These are phyloP conservation scores for Nakaseomyces nivariensis DNA, from an alignment of 1,139 yeast species.

Conservation along the genomic window DNA sequence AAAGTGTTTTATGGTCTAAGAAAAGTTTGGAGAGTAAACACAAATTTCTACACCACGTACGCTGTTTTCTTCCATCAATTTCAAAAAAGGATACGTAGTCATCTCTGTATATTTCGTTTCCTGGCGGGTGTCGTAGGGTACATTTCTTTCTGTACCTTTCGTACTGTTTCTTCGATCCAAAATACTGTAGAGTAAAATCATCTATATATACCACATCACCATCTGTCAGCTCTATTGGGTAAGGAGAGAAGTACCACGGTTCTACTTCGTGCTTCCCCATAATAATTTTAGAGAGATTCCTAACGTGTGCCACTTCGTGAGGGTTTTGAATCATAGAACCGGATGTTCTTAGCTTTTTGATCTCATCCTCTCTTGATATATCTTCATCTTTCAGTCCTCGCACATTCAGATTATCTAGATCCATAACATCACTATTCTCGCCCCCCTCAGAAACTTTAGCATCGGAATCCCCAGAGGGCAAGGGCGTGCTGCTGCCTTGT, in stretches of 20 bases:
- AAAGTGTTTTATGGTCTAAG: constrained; percentile 87
- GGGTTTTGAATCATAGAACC: constrained; percentile 95
- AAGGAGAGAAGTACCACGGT: constrained; percentile 98
- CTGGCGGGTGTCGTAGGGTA: constrained; percentile 90
- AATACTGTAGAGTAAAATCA: constrained; percentile 81
- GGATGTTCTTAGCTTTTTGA: constrained; percentile 79
- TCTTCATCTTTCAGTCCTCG: constrained; percentile 68
- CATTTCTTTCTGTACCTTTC: constrained; percentile 84
- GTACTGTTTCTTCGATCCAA: constrained; percentile 83
- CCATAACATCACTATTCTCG: constrained; percentile 59
- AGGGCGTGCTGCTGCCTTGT: constrained; percentile 18
- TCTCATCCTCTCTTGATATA: constrained; percentile 79
- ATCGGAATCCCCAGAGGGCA: constrained; percentile 10
- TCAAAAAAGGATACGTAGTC: constrained; percentile 81
- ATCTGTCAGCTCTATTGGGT: constrained; percentile 89
- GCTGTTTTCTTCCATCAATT: constrained; percentile 89
- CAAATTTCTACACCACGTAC: constrained; percentile 94
- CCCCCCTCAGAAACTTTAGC: constrained; percentile 15
- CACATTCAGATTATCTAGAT: constrained; percentile 74
- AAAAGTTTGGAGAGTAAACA: constrained; percentile 82
- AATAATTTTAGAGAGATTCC: constrained; percentile 67
- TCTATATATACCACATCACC: constrained; percentile 83
- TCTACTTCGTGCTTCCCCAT: constrained; percentile 89
- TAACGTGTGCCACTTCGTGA: constrained; percentile 82
- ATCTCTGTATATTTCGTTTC: constrained; percentile 92